Evolutionary conservation across 2,329 filamentous ascomycete genomes (phyloP), one percentile per base, ranked within the genome.

Genomic region (Corinectria fuckeliana): DNA sequence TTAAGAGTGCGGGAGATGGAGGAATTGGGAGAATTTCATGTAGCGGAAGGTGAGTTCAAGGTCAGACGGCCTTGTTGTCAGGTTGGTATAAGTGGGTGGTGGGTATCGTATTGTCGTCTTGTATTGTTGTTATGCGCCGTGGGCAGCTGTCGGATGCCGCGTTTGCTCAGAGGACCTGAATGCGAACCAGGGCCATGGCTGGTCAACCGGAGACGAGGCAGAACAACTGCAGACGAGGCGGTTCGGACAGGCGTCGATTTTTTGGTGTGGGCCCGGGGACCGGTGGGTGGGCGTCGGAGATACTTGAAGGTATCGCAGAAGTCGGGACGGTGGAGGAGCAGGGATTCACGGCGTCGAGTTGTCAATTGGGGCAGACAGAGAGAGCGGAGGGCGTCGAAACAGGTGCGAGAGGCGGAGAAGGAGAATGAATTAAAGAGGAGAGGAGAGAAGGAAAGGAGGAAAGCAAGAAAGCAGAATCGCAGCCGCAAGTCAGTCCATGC

Each of bases 401-500:
- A 54, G 41, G 55, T 36, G 50, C 52, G 58, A 39, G 48, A 48
- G 60, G 50, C 52, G 50, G 52, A 64, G 54, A 49, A 50, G 18
- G 51, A 62, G 52, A 53, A 51, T 14, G 54, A 62, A 58, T 50
- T 3, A n/a, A 49, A 63, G 50, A 9, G 51, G 49, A 13, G 56
- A 63, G 50, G 53, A 51, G 30, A 47, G 49, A 58, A 56, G 63
- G 58, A 59, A 52, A 51, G 48, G 59, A 66, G 25, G 28, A 55
- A 52, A 56, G 47, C 61, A 41, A 53, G 56, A 62, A 62, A 63
- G 65, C 20, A 30, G 50, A 70, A 64, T 61, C 61, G 60, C 58
- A 63, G 63, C 58, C 56, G 25, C 61, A 63, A 64, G 66, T 68
- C 66, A 70, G 63, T 70, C 68, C 68, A 70, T 70, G 70, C 62